Conservation (phyloP, 257 asterid genomes). For the Nicotiana attenuata region DNA sequence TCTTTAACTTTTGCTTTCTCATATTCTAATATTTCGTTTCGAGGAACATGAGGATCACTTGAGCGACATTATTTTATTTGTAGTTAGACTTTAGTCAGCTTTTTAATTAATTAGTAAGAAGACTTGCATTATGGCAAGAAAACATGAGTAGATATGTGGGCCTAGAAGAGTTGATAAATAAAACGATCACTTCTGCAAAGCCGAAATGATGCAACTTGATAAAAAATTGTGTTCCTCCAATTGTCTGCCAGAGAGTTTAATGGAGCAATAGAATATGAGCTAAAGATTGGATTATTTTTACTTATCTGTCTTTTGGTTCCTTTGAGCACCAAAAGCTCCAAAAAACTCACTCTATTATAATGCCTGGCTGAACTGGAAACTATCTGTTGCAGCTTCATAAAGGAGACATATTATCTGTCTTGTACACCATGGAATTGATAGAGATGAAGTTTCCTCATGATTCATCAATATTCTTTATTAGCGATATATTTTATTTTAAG, state of each 20-base stretch:
- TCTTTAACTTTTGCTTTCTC: constrained; percentile 6
- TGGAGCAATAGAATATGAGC: constrained; percentile 21
- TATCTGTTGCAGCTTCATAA: constrained; percentile 15
- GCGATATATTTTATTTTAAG: background rate
- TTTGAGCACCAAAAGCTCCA: constrained; percentile 21
- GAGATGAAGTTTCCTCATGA: background rate
- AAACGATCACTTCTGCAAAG: constrained; percentile 8
- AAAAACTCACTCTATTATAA: constrained; percentile 20
- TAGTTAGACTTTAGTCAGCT: background rate
- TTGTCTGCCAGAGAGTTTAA: constrained; percentile 9
- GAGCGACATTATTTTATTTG: background rate
- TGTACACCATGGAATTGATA: constrained; percentile 6
- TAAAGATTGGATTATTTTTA: constrained; percentile 33
- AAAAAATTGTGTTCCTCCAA: constrained; percentile 14
- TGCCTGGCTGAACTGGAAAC: constrained; percentile 25
- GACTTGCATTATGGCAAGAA: constrained; percentile 32
- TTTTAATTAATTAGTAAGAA: background rate
- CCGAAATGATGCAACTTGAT: constrained; percentile 18
- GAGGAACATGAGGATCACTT: constrained; percentile 4
- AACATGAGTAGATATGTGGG: constrained; percentile 53
- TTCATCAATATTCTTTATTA: background rate
- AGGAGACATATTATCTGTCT: constrained; percentile 36
- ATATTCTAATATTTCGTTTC: background rate
- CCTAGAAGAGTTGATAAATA: constrained; percentile 21
- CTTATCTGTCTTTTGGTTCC: constrained; percentile 43